Percentiles rank a stretch among this genome's conserved stretches.
Evolutionary conservation across 768 basidiomycete genomes (phyloP).

Genomic region (Agaricus blazei): DNA sequence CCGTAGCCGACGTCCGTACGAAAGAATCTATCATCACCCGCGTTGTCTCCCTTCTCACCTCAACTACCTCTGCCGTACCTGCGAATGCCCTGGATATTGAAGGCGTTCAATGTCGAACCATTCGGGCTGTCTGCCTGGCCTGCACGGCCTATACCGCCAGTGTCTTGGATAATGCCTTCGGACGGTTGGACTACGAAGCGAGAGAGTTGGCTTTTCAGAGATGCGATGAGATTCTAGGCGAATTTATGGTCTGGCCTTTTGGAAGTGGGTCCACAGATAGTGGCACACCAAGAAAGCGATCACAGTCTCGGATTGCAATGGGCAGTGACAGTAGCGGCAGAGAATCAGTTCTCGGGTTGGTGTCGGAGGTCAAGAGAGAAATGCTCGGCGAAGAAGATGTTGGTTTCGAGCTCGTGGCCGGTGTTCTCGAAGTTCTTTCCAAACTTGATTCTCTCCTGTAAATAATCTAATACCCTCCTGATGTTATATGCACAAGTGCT

Average conservation of each 20-base stretch:
- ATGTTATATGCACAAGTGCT: not conserved
- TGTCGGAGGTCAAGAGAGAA: constrained; percentile 73
- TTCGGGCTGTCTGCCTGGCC: constrained; percentile 79
- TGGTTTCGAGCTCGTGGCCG: constrained; percentile 87
- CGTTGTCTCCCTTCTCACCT: constrained; percentile 71
- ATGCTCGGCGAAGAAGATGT: constrained; percentile 67
- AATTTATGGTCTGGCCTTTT: constrained; percentile 91
- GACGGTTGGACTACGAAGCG: constrained; percentile 85
- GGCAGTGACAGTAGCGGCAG: constrained; percentile 43
- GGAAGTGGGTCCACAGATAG: constrained; percentile 24
- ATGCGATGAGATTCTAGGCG: constrained; percentile 90
- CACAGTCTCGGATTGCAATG: constrained; percentile 44
- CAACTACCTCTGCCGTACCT: constrained; percentile 78
- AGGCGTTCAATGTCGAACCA: constrained; percentile 72
- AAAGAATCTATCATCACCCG: constrained; percentile 84
- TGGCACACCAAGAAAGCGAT: constrained; percentile 18
- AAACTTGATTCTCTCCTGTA: constrained; percentile 85
- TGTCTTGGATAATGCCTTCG: constrained; percentile 93
- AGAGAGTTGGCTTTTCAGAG: constrained; percentile 89
- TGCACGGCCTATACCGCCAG: constrained; percentile 93
- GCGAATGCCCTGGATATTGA: constrained; percentile 69
- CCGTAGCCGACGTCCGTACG: constrained; percentile 86
- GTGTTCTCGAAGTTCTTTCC: constrained; percentile 88
- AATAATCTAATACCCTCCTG: not conserved
- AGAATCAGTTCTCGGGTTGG: constrained; percentile 68